A percentile compares a stretch with the other conserved stretches of the same genome.
These are phyloP conservation scores for Friedmanniomyces simplex DNA, from an alignment of 495 filamentous ascomycete species.

Conservation along the genomic window DNA sequence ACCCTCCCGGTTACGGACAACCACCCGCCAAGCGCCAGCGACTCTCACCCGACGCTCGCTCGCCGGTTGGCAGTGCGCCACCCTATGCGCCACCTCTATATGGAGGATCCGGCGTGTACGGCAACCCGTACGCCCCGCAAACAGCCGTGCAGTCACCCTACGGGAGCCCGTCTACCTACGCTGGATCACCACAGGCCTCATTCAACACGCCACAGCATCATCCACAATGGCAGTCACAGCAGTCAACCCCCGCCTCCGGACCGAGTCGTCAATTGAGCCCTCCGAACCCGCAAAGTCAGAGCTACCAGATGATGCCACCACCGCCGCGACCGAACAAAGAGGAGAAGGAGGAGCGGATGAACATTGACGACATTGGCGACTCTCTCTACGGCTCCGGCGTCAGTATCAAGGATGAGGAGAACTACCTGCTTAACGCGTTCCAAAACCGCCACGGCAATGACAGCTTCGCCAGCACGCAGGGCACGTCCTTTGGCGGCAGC, in stretches of 20 bases:
- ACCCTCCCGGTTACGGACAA: slow-evolving; percentile 32
- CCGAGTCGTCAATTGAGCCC: slow-evolving; percentile 9
- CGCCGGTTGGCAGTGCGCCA: slow-evolving; percentile 5
- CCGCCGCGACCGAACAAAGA: slow-evolving; percentile 55
- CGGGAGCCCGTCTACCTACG: slow-evolving; percentile 4
- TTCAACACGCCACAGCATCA: slow-evolving; percentile 14
- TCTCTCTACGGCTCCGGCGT: slow-evolving; percentile 69
- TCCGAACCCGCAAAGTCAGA: slow-evolving; percentile 3
- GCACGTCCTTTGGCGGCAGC: slow-evolving; percentile 29
- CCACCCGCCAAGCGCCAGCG: slow-evolving; percentile 58
- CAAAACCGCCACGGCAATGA: slow-evolving; percentile 34
- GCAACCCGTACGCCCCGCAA: slow-evolving; percentile 17
- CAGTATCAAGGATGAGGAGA: slow-evolving; percentile 74
- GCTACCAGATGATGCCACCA: slow-evolving; percentile 69
- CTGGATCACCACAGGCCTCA: slow-evolving; percentile 5
- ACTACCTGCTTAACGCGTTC: slow-evolving; percentile 52
- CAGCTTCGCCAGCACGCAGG: slow-evolving; percentile 41
- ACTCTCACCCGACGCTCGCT: slow-evolving; percentile 44
- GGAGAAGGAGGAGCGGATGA: slow-evolving; percentile 45
- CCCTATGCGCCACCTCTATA: background rate
- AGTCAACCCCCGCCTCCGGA: background rate
- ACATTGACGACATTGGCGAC: slow-evolving; percentile 60
- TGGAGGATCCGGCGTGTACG: slow-evolving; percentile 1
- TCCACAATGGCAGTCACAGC: slow-evolving; percentile 2
- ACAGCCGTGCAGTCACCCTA: slow-evolving; percentile 5